Evolutionary conservation across 768 basidiomycete genomes (phyloP), one percentile per base, ranked within the genome.

Genomic region (Russula emetica): DNA sequence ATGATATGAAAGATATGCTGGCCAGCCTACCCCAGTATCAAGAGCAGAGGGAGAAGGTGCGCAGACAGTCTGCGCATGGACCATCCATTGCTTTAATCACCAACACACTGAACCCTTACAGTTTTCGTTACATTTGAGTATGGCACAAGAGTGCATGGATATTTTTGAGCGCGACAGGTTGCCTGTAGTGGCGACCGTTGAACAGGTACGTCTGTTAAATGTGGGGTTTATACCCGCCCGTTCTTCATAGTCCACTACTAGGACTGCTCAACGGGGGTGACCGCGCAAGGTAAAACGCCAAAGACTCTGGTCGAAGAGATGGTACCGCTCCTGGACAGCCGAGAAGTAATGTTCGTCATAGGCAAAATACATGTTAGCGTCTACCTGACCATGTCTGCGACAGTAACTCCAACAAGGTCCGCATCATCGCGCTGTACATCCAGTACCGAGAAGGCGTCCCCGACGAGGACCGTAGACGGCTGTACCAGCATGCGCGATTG

Each of bases 1-100:
- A 94, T 71, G 96, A 98, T 75, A 95, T 99, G 92, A 98, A 97
- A 75, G 97, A 99, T 71, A 97, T 98, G 96, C 80, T 99, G 38
- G 97, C 97, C 36, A 92, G 80, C 71, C 73, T 99, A 65, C 94
- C 95, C 2, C 93, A 97, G 75, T 97, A 90, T 70, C 91, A 95
- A 76, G 94, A 97, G 67, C 90, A 93, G 69, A 83, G 96, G 61
- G 95, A 99, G 73, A 94, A 94, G 84, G 94, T 89, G 42, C 22
- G 75, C 54, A 8, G 6, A 16, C 22, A 26, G 18, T 44, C 14
- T n/a, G 7, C 20, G 5, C n/a, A 22, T 22, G n/a, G 32, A 54
- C 18, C 24, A 22, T 26, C 13, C 11, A 42, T 51, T 5, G 20
- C 38, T 50, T 49, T 36, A 22, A 32, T 51, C 30, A 28, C 11